Conservation (phyloP, 345 rosid species). For the Psidium guajava region DNA sequence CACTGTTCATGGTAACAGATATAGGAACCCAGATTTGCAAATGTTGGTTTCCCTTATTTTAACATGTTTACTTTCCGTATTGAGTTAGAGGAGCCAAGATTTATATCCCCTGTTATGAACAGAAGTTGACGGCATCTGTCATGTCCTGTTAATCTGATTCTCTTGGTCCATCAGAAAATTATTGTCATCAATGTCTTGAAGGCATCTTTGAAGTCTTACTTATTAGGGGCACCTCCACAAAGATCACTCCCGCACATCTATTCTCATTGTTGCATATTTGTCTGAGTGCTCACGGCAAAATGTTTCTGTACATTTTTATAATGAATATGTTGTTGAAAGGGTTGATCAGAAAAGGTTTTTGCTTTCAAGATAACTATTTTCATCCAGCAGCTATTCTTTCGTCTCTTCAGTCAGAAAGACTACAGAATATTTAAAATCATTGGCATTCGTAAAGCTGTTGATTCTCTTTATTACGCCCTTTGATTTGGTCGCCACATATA, state of each 20-base stretch:
- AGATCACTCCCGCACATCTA: neutral
- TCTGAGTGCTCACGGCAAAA: neutral
- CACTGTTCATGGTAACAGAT: neutral
- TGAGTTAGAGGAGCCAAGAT: neutral
- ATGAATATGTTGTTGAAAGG: neutral
- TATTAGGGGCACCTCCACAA: neutral
- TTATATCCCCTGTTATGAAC: neutral
- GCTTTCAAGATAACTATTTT: neutral
- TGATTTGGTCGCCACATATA: neutral
- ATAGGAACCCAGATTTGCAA: neutral
- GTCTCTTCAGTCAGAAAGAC: neutral
- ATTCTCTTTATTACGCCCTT: neutral
- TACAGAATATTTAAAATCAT: neutral
- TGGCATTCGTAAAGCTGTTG: neutral
- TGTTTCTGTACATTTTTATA: neutral
- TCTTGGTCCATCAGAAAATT: neutral
- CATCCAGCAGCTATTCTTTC: neutral
- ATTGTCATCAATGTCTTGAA: neutral
- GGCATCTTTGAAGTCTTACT: neutral
- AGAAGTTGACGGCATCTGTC: neutral
- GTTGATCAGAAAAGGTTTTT: neutral
- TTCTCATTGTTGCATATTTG: neutral
- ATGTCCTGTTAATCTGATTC: neutral
- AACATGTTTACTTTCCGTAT: neutral
- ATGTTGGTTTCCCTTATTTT: neutral